Evolutionary conservation across 2,329 filamentous ascomycete species (phyloP), one percentile per base, ranked within the genome.

Genomic region (Fusarium chaquense): DNA sequence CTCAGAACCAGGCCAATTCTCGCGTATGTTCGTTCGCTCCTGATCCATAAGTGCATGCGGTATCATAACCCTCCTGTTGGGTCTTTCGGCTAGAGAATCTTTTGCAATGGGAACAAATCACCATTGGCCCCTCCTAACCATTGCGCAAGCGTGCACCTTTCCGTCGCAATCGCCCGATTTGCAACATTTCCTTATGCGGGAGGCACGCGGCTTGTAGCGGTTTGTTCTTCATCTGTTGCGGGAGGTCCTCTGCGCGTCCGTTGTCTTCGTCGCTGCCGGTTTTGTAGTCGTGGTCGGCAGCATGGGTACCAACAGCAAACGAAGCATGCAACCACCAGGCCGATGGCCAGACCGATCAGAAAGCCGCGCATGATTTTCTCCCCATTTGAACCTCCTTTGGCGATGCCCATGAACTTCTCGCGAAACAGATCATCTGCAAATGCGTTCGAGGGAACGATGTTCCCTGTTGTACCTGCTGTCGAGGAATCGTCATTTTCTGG

Each of bases 241-340:
- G 72, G 69, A 46, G 64, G 69, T 36, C 71, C 66, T 38, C 64
- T 65, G 30, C 59, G 69, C 55, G 57, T 52, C 22, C 64, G 69
- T 44, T 59, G 61, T 35, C 70, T 68, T 54, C 60, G 64, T 28
- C 67, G 71, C n/a, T 62, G 66, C 22, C 63, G 66, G 24, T 62
- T 69, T 50, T 57, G 53, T 26, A 66, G 49, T 28, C 45, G 55
- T 50, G 70, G 59, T 32, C 73, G 58, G 40, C 76, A 76, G 53
- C 77, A 79, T 32, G 77, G 77, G 38, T 77, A 72, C 78, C 78
- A 79, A 57, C 78, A 79, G 59, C 78, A 78, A 32, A 76, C 60
- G 44, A 78, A 67, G 54, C 76, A 73, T 43, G 76, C 77, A n/a
- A 79, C 58, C 8, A 77, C 58, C 6, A 79, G 61, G 4, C 78